phyloP scores from a whole-genome alignment of 805 yeast genomes.

The Sungouiella thailandica region DNA sequence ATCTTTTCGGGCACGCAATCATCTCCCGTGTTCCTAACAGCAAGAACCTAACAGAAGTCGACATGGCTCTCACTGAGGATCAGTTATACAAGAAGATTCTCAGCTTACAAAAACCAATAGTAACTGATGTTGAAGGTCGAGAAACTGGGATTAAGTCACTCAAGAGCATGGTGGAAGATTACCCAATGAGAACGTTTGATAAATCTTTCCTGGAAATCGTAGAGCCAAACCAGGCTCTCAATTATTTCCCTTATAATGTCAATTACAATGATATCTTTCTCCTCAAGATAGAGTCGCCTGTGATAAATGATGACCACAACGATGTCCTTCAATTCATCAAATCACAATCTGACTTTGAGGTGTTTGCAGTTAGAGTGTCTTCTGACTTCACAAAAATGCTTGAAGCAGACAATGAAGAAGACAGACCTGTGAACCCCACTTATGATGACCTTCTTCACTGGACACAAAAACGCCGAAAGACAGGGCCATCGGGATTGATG shows the following conservation, averaged over 20 bases:
- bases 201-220: constrained; percentile 1
- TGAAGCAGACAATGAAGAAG: not conserved
- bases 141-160: not conserved
- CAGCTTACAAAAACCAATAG: constrained; percentile 6
- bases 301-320: constrained; percentile 20
- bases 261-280: constrained; percentile 21
- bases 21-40: too few species aligned
- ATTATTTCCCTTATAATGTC: constrained; percentile 28
- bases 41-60: too few species aligned
- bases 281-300: constrained; percentile 28
- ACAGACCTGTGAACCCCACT: constrained; percentile 1
- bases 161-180: not conserved
- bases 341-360: constrained; percentile 18
- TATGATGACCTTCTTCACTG: constrained; percentile 14
- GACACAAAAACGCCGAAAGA: constrained; percentile 4
- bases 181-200: not conserved
- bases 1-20: constrained; percentile 26
- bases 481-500: constrained; percentile 3
- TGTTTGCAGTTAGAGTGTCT: constrained; percentile 24
- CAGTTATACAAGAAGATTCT: constrained; percentile 1
- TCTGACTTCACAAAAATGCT: not conserved
- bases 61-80: too few species aligned
- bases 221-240: constrained; percentile 4
- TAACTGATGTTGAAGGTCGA: constrained; percentile 10
- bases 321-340: constrained; percentile 19